Conservation (phyloP, 1,139 yeast genomes). For the Magnusiomyces fungicola region DNA sequence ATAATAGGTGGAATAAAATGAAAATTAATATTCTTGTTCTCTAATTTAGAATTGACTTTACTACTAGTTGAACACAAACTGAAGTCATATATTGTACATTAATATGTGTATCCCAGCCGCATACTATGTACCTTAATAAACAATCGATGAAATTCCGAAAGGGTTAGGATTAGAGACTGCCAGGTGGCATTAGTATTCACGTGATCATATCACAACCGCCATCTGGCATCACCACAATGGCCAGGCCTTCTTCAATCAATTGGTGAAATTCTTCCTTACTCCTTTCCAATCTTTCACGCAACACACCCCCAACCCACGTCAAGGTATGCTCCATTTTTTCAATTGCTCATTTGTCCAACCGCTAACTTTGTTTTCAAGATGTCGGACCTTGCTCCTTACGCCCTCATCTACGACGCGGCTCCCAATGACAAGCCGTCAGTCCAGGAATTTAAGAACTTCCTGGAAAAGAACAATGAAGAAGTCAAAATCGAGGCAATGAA, state of each 20-base stretch:
- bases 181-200: neutral
- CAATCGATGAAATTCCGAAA: neutral
- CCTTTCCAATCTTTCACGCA: neutral
- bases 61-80: no score
- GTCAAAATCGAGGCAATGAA: constrained; percentile 88
- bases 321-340: neutral
- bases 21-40: no score
- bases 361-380: constrained; percentile 15
- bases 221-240: neutral
- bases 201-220: neutral
- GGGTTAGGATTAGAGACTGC: neutral
- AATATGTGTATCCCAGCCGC: no score
- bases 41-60: no score
- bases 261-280: neutral
- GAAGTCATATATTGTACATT: no score
- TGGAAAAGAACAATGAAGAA: constrained; percentile 88
- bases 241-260: neutral
- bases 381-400: constrained; percentile 32
- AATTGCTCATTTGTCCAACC: neutral
- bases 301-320: neutral
- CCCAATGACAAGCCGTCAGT: constrained; percentile 59
- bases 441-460: constrained; percentile 66
- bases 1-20: no score
- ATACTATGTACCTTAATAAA: no score
- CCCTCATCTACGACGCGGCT: constrained; percentile 32